Evolutionary conservation across 2,329 filamentous ascomycete genomes (phyloP), one percentile per base, ranked within the genome.

Genomic region (Fusarium citri): DNA sequence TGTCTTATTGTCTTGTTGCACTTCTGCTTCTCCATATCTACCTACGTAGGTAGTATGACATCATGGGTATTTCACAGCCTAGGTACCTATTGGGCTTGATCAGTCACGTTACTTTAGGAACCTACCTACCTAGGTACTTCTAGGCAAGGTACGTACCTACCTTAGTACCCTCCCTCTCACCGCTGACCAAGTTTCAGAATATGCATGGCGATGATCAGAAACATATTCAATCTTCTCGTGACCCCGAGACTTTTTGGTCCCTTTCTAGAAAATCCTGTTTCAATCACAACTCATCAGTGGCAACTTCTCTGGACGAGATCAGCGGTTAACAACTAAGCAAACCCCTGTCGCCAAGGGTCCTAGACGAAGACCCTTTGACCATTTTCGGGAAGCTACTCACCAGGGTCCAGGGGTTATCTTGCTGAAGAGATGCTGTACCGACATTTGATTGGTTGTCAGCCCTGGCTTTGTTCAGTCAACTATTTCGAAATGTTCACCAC

Each of bases 231-330:
- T 47, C 59, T 66, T 53, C 54, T 47, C 60, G 55, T 59, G 64
- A 64, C 66, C 59, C n/a, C 23, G 23, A 15, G 9, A 12, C 11
- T 23, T 51, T 40, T 34, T 20, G 23, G 22, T 25, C 28, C 28
- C 25, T 47, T 73, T 66, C 45, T 49, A 68, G 66, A 68, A 72
- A 74, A 70, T 66, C 55, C 57, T 66, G 64, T 74, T 74, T 69
- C 66, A 59, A 51, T 22, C 43, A 59, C 57, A 54, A 59, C 57
- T 64, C 55, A 62, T 41, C 51, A 64, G 65, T 69, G 59, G 62
- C 62, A 49, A 62, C 46, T 58, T 69, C 55, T 64, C 72, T 71
- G 59, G 68, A 64, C 34, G 65, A 68, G 65, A 74, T 74, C 65
- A 47, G 60, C 70, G 68, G 60, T 49, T 68, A 51, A 48, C 28